Base-by-base conservation (phyloP, 768 basidiomycete genomes). In the Xanthoconium stramineum region DNA sequence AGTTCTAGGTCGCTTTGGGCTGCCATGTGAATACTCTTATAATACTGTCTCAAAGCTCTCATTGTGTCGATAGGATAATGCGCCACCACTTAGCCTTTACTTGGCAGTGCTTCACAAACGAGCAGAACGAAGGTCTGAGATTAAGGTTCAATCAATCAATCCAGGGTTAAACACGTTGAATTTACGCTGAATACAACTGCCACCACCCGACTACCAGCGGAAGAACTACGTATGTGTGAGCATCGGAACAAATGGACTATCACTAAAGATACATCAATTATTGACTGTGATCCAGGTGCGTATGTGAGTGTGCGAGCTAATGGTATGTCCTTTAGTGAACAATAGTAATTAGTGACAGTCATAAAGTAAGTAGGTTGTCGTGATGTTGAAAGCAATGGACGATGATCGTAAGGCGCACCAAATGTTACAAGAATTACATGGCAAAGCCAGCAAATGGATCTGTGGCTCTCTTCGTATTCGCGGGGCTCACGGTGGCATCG, bases 401-500 rank as follows among this genome's bases (percentile, higher is more conserved):
- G 8, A 6, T 20, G 30, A 51, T 36, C 30, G n/a, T 37, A 36
- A 53, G 7, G 39, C 32, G 15, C 28, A 17, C 19, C 19, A 10
- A 37, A 42, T 14, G 38, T 49, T 42, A 39, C 51, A 35, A 47
- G 19, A 32, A 54, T 64, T 65, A 76, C 43, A 75, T 36, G 5
- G 75, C 75, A 50, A 70, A 47, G 13, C 65, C 70, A 8, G 65
- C 49, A 58, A 84, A 84, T 3, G 84, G 83, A 69, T 85, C 84
- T 53, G 79, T 79, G 58, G 75, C 74, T 62, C 78, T 80, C 74
- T 78, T 80, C 57, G 70, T 65, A 61, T 63, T 68, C 4, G 59
- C 53, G 14, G 72, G 65, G 37, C 60, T 60, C 47, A 61, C 65
- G 36, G 75, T 69, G 54, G 81, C 76, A 66, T 88, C 86, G 65